Conservation (phyloP, 2,329 filamentous ascomycete genomes). For the Aspergillus glaucus region DNA sequence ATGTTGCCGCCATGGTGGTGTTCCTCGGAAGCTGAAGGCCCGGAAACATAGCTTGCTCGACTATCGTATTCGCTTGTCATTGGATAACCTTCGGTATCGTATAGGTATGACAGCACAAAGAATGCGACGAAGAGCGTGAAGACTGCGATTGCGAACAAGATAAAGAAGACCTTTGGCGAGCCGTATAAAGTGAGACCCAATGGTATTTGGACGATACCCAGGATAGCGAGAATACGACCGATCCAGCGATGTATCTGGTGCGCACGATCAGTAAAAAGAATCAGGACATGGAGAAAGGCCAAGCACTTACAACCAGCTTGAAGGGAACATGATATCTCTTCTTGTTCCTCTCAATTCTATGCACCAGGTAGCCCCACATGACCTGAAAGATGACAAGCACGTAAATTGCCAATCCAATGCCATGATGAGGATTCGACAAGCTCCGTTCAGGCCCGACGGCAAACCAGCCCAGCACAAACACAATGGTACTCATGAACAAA, state of each 20-base stretch:
- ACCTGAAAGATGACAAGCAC: constrained; percentile 55
- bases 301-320: constrained; percentile 48
- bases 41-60: constrained; percentile 52
- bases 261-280: neutral
- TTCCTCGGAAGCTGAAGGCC: constrained; percentile 45
- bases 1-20: constrained; percentile 39
- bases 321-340: constrained; percentile 50
- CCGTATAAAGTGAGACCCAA: constrained; percentile 88
- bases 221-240: constrained; percentile 67
- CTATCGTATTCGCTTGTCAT: constrained; percentile 51
- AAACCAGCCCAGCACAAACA: constrained; percentile 57
- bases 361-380: constrained; percentile 53
- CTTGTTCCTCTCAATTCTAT: constrained; percentile 48
- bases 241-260: constrained; percentile 78
- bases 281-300: neutral
- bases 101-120: constrained; percentile 72
- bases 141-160: constrained; percentile 77
- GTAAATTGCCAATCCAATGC: constrained; percentile 59
- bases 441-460: constrained; percentile 56
- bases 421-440: constrained; percentile 61
- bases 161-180: constrained; percentile 76
- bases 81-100: constrained; percentile 43
- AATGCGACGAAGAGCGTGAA: constrained; percentile 66
- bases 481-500: constrained; percentile 54
- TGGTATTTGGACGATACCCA: constrained; percentile 82